Conservation (phyloP, 805 yeast species). For the Scheffersomyces lignosus region DNA sequence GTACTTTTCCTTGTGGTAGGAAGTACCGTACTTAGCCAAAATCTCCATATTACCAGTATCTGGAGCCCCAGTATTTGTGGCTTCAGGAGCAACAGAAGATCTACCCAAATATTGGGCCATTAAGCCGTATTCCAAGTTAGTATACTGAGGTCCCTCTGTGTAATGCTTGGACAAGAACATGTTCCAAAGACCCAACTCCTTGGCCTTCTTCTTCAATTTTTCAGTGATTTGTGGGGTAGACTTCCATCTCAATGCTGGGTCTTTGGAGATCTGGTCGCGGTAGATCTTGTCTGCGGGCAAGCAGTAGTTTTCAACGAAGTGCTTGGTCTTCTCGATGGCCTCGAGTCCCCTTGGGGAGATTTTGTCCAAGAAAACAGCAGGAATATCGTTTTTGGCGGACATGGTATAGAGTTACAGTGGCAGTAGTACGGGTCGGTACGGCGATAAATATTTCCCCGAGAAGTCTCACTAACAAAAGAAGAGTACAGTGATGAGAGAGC, state of each 20-base stretch:
- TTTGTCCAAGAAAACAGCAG: conserved; percentile 39
- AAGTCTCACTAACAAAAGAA: too few relatives aligned
- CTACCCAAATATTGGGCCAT: conserved; percentile 66
- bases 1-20: conserved; percentile 44
- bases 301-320: conserved; percentile 57
- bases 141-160: conserved; percentile 54
- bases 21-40: conserved; percentile 42
- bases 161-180: conserved; percentile 52
- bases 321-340: conserved; percentile 40
- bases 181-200: conserved; percentile 58
- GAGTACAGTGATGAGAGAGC: too few relatives aligned
- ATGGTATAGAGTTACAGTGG: too few relatives aligned
- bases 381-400: conserved; percentile 35
- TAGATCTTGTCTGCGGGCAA: conserved; percentile 55
- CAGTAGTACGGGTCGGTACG: too few relatives aligned
- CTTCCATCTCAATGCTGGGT: conserved; percentile 48
- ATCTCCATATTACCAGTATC: conserved; percentile 66
- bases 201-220: conserved; percentile 53
- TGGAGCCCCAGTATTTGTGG: conserved; percentile 60
- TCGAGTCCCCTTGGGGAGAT: conserved; percentile 37
- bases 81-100: conserved; percentile 55
- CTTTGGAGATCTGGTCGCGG: conserved; percentile 37
- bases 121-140: conserved; percentile 63
- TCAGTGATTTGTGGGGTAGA: conserved; percentile 48
- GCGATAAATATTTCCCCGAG: too few relatives aligned